Evolutionary conservation across 192 early-diverging fungal species (phyloP).

Genomic region (Kappamyces sp.): DNA sequence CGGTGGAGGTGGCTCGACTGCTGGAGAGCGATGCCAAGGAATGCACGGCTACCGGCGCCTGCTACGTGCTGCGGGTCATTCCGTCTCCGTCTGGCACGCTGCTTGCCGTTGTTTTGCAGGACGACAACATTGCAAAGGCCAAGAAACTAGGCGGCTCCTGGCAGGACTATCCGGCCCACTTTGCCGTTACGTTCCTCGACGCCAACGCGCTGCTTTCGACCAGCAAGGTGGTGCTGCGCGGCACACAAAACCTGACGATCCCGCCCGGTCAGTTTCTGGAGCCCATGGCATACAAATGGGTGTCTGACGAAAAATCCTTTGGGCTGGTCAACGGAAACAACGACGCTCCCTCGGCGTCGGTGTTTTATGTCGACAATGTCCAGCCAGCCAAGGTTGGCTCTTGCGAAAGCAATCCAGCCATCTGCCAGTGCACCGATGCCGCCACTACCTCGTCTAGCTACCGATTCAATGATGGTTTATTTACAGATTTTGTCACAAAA

Average conservation of each 20-base stretch:
- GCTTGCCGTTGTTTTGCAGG: background rate
- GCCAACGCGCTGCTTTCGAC: background rate
- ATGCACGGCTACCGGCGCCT: background rate
- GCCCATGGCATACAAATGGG: background rate
- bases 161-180: background rate
- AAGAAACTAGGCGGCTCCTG: background rate
- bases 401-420: background rate
- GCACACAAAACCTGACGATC: background rate
- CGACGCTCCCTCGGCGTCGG: background rate
- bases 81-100: background rate
- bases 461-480: background rate
- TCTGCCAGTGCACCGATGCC: background rate
- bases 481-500: background rate
- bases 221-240: background rate
- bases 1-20: background rate
- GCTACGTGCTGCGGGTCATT: background rate
- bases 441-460: background rate
- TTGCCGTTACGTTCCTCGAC: background rate
- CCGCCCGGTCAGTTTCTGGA: background rate
- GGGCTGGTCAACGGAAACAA: background rate
- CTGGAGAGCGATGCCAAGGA: background rate
- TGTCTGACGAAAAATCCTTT: background rate
- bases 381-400: background rate
- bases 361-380: background rate
- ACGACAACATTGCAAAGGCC: background rate